Conservation (phyloP, 371 early-diverging fungal genomes). For the Mucor velutinosus region DNA sequence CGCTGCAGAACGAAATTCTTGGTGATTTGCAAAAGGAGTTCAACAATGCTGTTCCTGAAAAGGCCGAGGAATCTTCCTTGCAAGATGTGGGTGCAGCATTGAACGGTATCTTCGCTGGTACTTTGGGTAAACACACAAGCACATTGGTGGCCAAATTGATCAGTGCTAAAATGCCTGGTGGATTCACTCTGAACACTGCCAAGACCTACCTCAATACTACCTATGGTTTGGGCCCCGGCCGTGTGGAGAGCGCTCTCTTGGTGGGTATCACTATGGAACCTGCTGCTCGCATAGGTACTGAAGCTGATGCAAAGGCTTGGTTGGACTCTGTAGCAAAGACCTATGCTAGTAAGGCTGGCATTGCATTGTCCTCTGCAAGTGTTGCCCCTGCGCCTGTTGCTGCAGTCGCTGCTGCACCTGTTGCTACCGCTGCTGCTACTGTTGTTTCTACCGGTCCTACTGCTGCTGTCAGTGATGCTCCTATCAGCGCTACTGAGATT, state of each 20-base stretch:
- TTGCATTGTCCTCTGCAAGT: constrained; percentile 65
- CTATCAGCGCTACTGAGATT: constrained; percentile 78
- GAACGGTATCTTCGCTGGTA: constrained; percentile 60
- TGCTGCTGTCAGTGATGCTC: constrained; percentile 63
- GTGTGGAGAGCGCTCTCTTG: constrained; percentile 81
- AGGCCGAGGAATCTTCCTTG: constrained; percentile 88
- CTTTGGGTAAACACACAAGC: constrained; percentile 84
- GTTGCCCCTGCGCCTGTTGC: constrained; percentile 58
- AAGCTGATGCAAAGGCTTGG: constrained; percentile 89
- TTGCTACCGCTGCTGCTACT: constrained; percentile 40
- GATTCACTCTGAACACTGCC: constrained; percentile 80
- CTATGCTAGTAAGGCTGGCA: constrained; percentile 79
- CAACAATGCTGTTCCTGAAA: constrained; percentile 82
- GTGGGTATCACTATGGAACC: constrained; percentile 88
- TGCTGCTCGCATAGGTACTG: constrained; percentile 71
- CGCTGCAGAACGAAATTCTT: constrained; percentile 95
- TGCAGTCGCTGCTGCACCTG: constrained; percentile 55
- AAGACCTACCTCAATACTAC: constrained; percentile 68
- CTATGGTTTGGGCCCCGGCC: constrained; percentile 84
- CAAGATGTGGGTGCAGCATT: constrained; percentile 79
- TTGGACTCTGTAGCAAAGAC: constrained; percentile 74
- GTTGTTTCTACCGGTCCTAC: constrained; percentile 47
- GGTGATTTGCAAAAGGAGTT: constrained; percentile 95
- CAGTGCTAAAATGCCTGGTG: constrained; percentile 92
- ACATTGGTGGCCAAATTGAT: constrained; percentile 82